Evolutionary conservation across 345 rosid genomes (phyloP).

Genomic region (Gossypium bickii): DNA sequence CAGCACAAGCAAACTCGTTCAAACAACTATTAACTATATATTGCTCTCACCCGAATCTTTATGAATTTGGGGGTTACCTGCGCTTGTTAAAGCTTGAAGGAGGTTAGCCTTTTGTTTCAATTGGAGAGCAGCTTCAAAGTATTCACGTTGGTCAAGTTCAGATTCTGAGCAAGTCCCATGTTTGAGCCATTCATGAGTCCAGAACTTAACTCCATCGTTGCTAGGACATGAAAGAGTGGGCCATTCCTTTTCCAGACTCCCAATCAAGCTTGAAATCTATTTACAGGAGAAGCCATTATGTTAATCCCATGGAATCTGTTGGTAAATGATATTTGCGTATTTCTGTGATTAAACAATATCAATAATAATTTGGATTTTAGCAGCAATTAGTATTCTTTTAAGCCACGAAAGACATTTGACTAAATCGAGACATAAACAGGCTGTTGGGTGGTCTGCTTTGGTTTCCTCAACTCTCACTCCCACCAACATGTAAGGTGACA

Average conservation of each 20-base stretch:
- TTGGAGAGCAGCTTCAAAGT: constrained; percentile 50
- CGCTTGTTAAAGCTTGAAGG: constrained; percentile 42
- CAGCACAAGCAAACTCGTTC: background rate
- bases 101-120: constrained; percentile 50
- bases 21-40: no score
- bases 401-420: background rate
- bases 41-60: background rate
- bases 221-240: constrained; percentile 77
- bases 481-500: background rate
- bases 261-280: constrained; percentile 53
- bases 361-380: background rate
- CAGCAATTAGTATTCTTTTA: background rate
- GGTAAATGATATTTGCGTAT: background rate
- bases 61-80: constrained; percentile 28
- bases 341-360: no score
- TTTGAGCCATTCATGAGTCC: constrained; percentile 85
- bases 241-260: constrained; percentile 49
- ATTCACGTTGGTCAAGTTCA: constrained; percentile 56
- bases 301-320: background rate
- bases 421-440: background rate
- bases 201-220: constrained; percentile 51
- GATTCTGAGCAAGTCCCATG: constrained; percentile 86
- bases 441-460: background rate
- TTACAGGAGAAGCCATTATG: background rate
- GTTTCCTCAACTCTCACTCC: background rate